Percentiles rank a stretch among this genome's conserved stretches.
Conservation (phyloP, 2,329 filamentous ascomycete species). For the Talaromyces sp. region DNA sequence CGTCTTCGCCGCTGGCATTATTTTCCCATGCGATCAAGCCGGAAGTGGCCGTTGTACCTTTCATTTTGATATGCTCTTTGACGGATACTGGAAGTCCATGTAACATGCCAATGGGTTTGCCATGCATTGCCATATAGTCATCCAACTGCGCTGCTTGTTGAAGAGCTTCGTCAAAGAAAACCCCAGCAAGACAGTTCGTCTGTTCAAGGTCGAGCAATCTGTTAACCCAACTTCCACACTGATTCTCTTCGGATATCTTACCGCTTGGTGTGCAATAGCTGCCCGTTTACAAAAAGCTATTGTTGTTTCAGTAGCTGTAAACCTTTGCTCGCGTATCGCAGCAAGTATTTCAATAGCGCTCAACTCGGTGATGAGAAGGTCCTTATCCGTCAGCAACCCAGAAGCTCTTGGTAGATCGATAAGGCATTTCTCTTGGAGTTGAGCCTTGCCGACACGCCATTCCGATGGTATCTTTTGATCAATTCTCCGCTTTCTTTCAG, state of each 20-base stretch:
- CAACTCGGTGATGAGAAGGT: slow-evolving; percentile 17
- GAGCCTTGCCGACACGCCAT: slow-evolving; percentile 10
- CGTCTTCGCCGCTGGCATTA: slow-evolving; percentile 20
- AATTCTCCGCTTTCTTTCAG: background rate
- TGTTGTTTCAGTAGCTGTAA: slow-evolving; percentile 17
- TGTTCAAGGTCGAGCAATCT: background rate
- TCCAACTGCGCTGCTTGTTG: slow-evolving; percentile 40
- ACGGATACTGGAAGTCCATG: slow-evolving; percentile 46
- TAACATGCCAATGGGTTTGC: slow-evolving; percentile 36
- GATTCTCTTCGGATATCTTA: background rate
- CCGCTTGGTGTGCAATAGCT: slow-evolving; percentile 30
- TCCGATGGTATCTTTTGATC: slow-evolving; percentile 10
- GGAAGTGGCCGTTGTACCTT: slow-evolving; percentile 35
- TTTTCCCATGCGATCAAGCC: slow-evolving; percentile 35
- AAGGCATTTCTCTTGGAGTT: background rate
- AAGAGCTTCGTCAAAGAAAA: slow-evolving; percentile 37
- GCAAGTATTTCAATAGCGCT: slow-evolving; percentile 17
- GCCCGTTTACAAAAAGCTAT: slow-evolving; percentile 50
- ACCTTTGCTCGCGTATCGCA: slow-evolving; percentile 3
- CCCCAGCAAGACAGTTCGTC: slow-evolving; percentile 38
- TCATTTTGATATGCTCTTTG: slow-evolving; percentile 59
- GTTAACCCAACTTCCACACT: background rate
- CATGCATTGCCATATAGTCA: slow-evolving; percentile 31
- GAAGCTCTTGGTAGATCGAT: slow-evolving; percentile 11
- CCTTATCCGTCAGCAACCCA: slow-evolving; percentile 12